These are phyloP conservation scores for Lasiodiplodia sp. DNA, from an alignment of 2,329 filamentous ascomycete genomes.

Conservation along the genomic window DNA sequence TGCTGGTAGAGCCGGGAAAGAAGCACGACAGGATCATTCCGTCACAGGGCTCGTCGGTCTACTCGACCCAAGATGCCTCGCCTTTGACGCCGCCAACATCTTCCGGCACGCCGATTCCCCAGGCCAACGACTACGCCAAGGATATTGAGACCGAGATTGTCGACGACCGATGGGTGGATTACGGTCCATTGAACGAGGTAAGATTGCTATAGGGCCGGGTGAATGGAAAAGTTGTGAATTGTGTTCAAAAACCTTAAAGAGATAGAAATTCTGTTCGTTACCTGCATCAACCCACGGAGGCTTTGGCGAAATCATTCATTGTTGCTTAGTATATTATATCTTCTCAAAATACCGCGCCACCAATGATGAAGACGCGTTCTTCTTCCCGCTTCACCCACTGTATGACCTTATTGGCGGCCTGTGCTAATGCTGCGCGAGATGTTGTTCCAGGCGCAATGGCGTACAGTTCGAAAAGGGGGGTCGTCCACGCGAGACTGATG, in stretches of 20 bases:
- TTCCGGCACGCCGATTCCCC: background rate
- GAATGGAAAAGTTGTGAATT: background rate
- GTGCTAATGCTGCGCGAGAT: constrained; percentile 71
- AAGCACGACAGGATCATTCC: background rate
- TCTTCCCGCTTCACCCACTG: constrained; percentile 94
- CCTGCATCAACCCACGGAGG: background rate
- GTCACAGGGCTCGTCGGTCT: constrained; percentile 9
- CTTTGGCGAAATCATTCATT: background rate
- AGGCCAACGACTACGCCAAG: constrained; percentile 8
- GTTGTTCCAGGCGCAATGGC: constrained; percentile 83
- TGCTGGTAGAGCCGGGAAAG: background rate
- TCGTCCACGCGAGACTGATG: constrained; percentile 88
- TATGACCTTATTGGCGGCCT: constrained; percentile 86
- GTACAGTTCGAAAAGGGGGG: constrained; percentile 91
- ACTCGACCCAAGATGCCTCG: background rate
- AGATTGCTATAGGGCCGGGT: background rate
- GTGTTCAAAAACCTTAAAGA: background rate
- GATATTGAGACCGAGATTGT: constrained; percentile 17
- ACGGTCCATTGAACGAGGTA: constrained; percentile 4
- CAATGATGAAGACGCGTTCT: constrained; percentile 94
- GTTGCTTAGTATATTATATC: constrained; percentile 1
- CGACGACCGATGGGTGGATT: constrained; percentile 20
- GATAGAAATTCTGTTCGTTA: background rate
- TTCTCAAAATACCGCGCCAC: constrained; percentile 77
- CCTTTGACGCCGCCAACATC: background rate